These are phyloP conservation scores for Ceratorhiza oryzae-sativae DNA, from an alignment of 1,284 basidiomycete species.

Conservation along the genomic window DNA sequence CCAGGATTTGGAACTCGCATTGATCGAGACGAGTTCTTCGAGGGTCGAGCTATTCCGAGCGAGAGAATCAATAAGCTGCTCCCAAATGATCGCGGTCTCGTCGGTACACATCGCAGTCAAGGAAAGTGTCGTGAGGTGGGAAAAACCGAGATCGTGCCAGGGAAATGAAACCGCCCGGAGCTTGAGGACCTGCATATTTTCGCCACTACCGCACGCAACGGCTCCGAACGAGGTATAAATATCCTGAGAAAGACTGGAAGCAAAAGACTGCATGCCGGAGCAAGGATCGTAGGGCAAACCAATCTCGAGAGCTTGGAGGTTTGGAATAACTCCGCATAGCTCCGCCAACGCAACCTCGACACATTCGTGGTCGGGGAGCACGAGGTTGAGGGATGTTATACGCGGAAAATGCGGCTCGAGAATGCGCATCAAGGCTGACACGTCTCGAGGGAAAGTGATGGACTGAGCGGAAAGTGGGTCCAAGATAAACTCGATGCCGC, in stretches of 20 bases:
- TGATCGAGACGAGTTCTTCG: constrained; percentile 36
- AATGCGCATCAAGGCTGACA: constrained; percentile 17
- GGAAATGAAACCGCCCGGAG: constrained; percentile 28
- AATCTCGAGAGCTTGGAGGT: constrained; percentile 27
- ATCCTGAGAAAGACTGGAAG: constrained; percentile 5
- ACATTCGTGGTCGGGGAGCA: constrained; percentile 29
- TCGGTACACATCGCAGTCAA: constrained; percentile 31
- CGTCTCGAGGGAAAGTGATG: constrained; percentile 33
- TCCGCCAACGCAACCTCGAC: constrained; percentile 22
- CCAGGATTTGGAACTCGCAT: constrained; percentile 27
- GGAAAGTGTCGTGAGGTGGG: constrained; percentile 21
- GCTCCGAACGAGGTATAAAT: constrained; percentile 2
- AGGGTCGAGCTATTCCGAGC: constrained; percentile 20
- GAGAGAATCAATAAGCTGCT: constrained; percentile 9
- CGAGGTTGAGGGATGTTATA: constrained; percentile 21
- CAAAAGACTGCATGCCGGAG: constrained; percentile 27
- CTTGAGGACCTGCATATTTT: constrained; percentile 24
- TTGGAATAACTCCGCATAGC: constrained; percentile 12
- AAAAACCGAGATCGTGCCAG: constrained; percentile 23
- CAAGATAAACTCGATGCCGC: constrained; percentile 31
- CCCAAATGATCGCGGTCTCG: constrained; percentile 33
- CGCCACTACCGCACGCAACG: constrained; percentile 27
- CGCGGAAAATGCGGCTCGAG: constrained; percentile 18
- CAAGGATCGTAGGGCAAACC: constrained; percentile 27
- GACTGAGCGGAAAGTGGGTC: constrained; percentile 17